phyloP scores from a whole-genome alignment of 2,329 filamentous ascomycete genomes.

The Colletotrichum chrysophilum region DNA sequence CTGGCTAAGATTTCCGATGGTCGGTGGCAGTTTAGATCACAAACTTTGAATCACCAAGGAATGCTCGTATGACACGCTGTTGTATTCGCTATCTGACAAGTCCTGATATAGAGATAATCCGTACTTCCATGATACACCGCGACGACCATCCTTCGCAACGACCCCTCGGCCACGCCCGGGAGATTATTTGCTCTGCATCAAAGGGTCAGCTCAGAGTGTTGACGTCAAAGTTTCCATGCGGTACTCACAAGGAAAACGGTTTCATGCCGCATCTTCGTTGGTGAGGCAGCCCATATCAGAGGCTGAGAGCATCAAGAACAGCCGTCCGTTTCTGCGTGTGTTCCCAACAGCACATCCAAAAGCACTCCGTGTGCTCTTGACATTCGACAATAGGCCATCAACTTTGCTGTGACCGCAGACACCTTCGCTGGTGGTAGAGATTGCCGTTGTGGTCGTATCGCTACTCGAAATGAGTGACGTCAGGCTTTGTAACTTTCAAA shows the following conservation, averaged over 20 bases:
- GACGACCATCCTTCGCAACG: neutral
- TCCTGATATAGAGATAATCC: neutral
- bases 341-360: neutral
- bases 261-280: neutral
- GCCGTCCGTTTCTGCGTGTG: neutral
- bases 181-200: neutral
- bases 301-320: neutral
- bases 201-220: neutral
- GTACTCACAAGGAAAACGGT: neutral
- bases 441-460: neutral
- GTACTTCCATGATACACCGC: neutral
- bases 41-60: neutral
- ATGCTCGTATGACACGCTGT: neutral
- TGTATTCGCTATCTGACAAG: neutral
- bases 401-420: neutral
- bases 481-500: neutral
- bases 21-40: neutral
- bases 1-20: fast-evolving
- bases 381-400: neutral
- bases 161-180: neutral
- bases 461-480: neutral
- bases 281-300: neutral
- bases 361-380: neutral
- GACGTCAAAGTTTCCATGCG: neutral
- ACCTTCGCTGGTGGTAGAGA: neutral